These are phyloP conservation scores for Geosmithia morbida DNA, from an alignment of 2,329 filamentous ascomycete species.

Conservation along the genomic window DNA sequence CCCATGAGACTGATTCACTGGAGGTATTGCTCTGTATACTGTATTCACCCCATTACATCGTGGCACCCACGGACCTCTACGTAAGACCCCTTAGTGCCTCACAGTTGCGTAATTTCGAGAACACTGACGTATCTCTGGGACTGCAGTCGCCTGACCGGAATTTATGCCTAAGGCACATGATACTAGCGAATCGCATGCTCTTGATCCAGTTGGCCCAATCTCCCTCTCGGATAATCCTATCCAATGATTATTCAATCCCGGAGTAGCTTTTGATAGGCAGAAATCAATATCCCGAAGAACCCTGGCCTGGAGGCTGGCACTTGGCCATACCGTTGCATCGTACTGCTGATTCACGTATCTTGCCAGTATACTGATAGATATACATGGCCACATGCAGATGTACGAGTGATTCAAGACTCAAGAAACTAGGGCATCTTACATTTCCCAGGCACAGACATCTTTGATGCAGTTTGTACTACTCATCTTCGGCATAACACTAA, in stretches of 20 bases:
- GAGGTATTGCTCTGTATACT: no score
- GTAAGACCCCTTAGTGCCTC: not conserved
- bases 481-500: no score
- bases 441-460: no score
- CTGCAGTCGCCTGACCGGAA: conserved; percentile 4
- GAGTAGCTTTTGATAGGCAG: not conserved
- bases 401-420: no score
- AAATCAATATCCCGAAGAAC: not conserved
- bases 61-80: no score
- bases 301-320: not conserved
- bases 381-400: no score
- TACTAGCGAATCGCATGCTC: not conserved
- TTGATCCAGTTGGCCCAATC: not conserved
- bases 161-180: conserved; percentile 16
- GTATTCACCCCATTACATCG: no score
- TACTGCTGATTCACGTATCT: not conserved
- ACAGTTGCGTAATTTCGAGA: conserved; percentile 1
- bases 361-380: no score
- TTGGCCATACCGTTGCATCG: not conserved
- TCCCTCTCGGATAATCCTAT: not conserved
- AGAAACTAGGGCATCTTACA: no score
- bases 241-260: not conserved
- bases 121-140: conserved; percentile 11
- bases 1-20: no score
- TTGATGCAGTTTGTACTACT: no score